A percentile compares a stretch with the other conserved stretches of the same genome.
phyloP scores from a whole-genome alignment of 2,329 filamentous ascomycete species.

The Aspergillus calidoustus region DNA sequence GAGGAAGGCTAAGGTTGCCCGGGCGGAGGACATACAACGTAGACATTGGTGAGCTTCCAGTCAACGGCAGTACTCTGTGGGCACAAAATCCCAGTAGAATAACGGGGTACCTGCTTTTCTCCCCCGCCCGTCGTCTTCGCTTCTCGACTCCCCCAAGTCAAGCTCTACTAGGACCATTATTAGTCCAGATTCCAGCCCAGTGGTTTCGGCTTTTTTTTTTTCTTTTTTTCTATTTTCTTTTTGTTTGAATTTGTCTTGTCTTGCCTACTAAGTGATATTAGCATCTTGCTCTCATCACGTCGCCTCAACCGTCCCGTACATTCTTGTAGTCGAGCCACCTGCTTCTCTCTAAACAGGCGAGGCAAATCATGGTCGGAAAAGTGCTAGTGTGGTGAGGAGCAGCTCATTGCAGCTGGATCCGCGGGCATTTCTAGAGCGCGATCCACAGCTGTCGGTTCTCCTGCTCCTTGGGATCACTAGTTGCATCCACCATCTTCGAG shows the following conservation, averaged over 20 bases:
- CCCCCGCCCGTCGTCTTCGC: conserved; percentile 17
- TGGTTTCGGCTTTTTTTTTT: background rate
- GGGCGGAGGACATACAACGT: background rate
- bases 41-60: conserved; percentile 10
- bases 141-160: background rate
- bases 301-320: background rate
- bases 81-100: conserved; percentile 21
- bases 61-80: background rate
- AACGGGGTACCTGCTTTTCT: conserved; percentile 32
- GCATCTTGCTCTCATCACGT: background rate
- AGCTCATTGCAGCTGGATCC: conserved; percentile 21
- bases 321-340: background rate
- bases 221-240: too few species aligned
- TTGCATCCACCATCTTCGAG: conserved; percentile 26
- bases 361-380: background rate
- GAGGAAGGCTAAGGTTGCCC: background rate
- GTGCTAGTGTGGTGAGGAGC: background rate
- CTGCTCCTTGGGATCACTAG: conserved; percentile 33
- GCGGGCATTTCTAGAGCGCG: conserved; percentile 25
- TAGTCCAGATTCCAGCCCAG: background rate
- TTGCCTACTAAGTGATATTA: background rate
- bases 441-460: conserved; percentile 26
- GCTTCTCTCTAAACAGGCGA: background rate
- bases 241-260: background rate
- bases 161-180: background rate